Base-by-base conservation (phyloP, 306 rosid genomes). In the Astragalus membranaceus region DNA sequence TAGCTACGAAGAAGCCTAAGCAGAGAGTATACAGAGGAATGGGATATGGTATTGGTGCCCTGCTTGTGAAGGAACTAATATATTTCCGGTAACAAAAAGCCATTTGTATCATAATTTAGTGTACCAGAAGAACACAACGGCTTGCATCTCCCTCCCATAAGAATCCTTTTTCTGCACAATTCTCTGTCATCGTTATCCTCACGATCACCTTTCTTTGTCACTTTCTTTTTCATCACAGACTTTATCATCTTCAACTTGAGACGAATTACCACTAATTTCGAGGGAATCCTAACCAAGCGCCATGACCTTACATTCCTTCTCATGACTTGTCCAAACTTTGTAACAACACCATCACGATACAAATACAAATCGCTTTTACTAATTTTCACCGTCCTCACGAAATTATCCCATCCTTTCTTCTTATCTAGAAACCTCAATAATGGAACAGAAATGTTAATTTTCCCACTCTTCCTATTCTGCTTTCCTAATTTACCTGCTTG, bases 161-260 rank as follows among this genome's bases (percentile, higher is more conserved):
- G 86, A 72, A 87, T 89, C 76, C 91, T 89, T 80, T 80, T 89
- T 80, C 80, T 87, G 74, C 96, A 89, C 39, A 87, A 65, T 37
- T 71, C 59, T 69, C 73, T 20, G 6, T 55, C 80, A 3, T 30
- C 79, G 3, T 30, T 61, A 35, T 47, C 20, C 29, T 20, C 39
- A 8, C 30, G 77, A 26, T 0, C 65, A 36, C 30, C 67, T 12
- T 52, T 33, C 54, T 76, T 26, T 2, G 4, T 48, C 49, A 1
- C 52, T 72, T 67, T 74, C 54, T 60, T 88, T 32, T 54, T 64
- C 62, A 14, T 1, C 10, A 17, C 14, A 14, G 63, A 44, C 61
- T 59, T 70, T 12, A 76, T 58, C 57, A 64, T 49, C 70, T 66
- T 78, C 75, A 79, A 67, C 71, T 79, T 79, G 6, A 73, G 13